Conservation (phyloP, 2,329 filamentous ascomycete genomes). For the Neophaeococcomyces aloes region DNA sequence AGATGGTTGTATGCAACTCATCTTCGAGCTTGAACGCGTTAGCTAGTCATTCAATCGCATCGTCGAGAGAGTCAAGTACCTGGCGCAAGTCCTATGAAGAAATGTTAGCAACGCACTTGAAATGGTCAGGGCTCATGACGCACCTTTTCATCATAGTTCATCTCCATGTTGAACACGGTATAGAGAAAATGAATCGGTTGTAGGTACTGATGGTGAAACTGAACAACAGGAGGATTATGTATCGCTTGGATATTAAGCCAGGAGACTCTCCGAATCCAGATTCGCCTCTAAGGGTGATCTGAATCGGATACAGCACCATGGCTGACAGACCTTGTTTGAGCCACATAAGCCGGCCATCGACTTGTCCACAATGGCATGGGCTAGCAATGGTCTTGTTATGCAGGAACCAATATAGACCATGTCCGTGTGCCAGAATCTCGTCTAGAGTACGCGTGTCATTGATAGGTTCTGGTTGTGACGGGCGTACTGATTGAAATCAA, state of each 20-base stretch:
- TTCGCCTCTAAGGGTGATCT: too few species aligned
- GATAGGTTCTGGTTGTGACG: too few species aligned
- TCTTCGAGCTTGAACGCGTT: conserved; percentile 16
- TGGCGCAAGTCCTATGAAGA: conserved; percentile 14
- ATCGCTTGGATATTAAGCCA: too few species aligned
- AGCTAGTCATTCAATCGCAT: background rate
- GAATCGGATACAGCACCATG: conserved; percentile 1
- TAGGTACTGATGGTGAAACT: background rate
- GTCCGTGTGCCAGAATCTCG: too few species aligned
- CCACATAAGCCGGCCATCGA: background rate
- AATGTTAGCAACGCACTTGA: background rate
- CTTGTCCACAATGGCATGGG: background rate
- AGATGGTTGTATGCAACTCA: conserved; percentile 41
- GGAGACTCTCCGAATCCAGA: too few species aligned
- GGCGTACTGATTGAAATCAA: too few species aligned
- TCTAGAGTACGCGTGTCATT: too few species aligned
- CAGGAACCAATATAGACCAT: too few species aligned
- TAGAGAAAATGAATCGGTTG: background rate
- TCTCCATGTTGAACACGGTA: conserved; percentile 33
- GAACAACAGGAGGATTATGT: background rate
- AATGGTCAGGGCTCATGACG: conserved; percentile 11
- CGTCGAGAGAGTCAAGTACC: conserved; percentile 1
- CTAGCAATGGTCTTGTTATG: background rate
- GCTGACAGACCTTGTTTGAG: background rate
- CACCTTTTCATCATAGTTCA: conserved; percentile 37